Base-by-base conservation (phyloP, 2,329 filamentous ascomycete genomes). In the Acrodontium crateriforme region DNA sequence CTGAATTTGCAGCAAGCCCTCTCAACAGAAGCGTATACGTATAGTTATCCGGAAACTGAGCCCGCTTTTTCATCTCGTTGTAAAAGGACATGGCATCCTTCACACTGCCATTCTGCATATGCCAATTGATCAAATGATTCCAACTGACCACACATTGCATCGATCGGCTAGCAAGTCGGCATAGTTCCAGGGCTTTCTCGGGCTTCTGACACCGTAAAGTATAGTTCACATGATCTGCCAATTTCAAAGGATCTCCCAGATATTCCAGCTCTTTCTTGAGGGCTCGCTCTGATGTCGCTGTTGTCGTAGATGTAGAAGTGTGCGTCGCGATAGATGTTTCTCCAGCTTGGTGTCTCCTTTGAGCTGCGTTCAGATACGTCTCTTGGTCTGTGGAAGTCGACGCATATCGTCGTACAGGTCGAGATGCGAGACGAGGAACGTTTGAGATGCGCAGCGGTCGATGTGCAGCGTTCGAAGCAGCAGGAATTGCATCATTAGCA, bases 31-130 rank as follows among this genome's bases (percentile, higher is more conserved):
- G 74, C 11, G 81, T 89, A 49, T 80, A 94, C 0, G 89, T 94
- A 44, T 77, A 70, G 3, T 72, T 68, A 49, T 85, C 87, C 1
- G 89, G 87, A 15, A 69, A 63, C 44, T 91, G 78, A 4, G 66
- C 76, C 36, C 84, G 70, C 59, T 95, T 95, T 60, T 95, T 98
- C 87, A 98, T 95, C 78, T 95, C 87, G 53, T 94, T 93, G 59
- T 74, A 94, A n/a, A 83, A 62, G 55, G 79, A 84, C 32, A 92
- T 56, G 11, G 80, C 85, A 12, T 62, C 58, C 34, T 65, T 64
- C 18, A 83, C 53, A 28, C 65, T 65, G 22, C 69, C 62, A 14
- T 71, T 60, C 22, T 65, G 56, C 51, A 94, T 58, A 36, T 71
- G 62, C 52, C 83, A 72, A 32, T 76, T 68, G 31, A 98, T 75